Base-by-base conservation (phyloP, 257 asterid genomes). In the Henckelia pumila region DNA sequence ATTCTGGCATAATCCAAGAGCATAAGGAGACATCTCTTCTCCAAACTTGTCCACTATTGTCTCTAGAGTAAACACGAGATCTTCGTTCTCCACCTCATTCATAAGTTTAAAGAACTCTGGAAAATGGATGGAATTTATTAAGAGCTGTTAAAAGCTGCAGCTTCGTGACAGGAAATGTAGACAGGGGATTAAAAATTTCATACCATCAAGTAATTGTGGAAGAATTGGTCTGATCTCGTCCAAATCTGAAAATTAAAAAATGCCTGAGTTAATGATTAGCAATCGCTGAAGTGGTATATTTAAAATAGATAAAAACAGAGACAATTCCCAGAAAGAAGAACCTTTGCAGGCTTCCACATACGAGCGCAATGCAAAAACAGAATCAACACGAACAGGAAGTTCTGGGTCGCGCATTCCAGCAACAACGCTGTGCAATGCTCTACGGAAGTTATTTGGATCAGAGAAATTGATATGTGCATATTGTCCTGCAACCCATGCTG, bases 401-500 rank as follows among this genome's bases (percentile, higher is more conserved):
- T 94, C 98, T 52, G 85, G 92, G 75, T 94, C 99, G 23, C 95
- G 97, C 99, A 94, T 94, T 67, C 99, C 99, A 75, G 95, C 82
- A 80, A 94, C 96, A 81, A 94, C 91, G 29, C 96, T 75, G 65
- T 81, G 96, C 79, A 94, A 76, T 40, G 98, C 96, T 69, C 84
- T 82, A 59, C 96, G 89, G 81, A 91, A 94, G 82, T 89, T 94
- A 66, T 83, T 89, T 49, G 95, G 87, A 64, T 91, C 93, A 6
- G 93, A 75, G 81, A 94, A 94, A 67, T 65, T 86, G 71, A 94
- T 70, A 70, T 87, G 95, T 40, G 99, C 99, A 77, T 94, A 94
- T 80, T 94, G 98, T 69, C 99, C 99, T 17, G 99, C 96, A 84
- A 94, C 99, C 99, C 99, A 94, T 29, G 99, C 98, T 25, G 99